phyloP scores from a whole-genome alignment of 2,329 filamentous ascomycete species.

The Aspergillus pseudotamarii region DNA sequence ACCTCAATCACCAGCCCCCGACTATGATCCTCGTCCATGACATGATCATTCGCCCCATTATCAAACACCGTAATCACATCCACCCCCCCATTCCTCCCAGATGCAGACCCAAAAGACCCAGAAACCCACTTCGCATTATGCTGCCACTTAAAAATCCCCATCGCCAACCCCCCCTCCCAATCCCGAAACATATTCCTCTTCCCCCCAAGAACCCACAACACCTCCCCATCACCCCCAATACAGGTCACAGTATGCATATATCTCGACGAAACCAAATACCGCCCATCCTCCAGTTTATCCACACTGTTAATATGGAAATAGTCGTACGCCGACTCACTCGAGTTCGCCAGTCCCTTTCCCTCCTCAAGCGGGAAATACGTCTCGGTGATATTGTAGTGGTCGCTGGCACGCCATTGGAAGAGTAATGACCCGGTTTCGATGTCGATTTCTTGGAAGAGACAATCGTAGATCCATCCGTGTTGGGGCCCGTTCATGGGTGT shows the following conservation, averaged over 20 bases:
- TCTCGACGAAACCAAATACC: constrained; percentile 6
- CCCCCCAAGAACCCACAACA: constrained; percentile 33
- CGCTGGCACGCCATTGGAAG: constrained; percentile 33
- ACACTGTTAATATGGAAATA: constrained; percentile 36
- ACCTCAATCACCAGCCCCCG: constrained; percentile 25
- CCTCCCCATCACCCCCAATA: constrained; percentile 23
- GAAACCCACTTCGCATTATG: constrained; percentile 33
- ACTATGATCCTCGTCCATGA: constrained; percentile 16
- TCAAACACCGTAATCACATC: constrained; percentile 28
- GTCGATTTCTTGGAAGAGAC: constrained; percentile 33
- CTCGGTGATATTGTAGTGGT: constrained; percentile 18
- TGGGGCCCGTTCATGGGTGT: constrained; percentile 25
- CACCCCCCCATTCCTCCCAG: background rate
- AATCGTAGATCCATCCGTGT: constrained; percentile 33
- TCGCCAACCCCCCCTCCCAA: constrained; percentile 23
- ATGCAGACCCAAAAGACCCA: too few relatives aligned
- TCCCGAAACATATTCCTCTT: constrained; percentile 33
- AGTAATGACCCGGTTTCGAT: constrained; percentile 30
- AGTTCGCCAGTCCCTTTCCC: background rate
- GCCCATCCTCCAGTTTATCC: constrained; percentile 48
- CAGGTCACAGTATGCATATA: constrained; percentile 9
- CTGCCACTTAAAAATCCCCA: constrained; percentile 29
- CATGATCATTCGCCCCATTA: constrained; percentile 27
- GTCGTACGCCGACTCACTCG: background rate
- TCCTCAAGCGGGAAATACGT: background rate